Base-by-base conservation (phyloP, 164 flowering plant species). In the Vitis amurensis region DNA sequence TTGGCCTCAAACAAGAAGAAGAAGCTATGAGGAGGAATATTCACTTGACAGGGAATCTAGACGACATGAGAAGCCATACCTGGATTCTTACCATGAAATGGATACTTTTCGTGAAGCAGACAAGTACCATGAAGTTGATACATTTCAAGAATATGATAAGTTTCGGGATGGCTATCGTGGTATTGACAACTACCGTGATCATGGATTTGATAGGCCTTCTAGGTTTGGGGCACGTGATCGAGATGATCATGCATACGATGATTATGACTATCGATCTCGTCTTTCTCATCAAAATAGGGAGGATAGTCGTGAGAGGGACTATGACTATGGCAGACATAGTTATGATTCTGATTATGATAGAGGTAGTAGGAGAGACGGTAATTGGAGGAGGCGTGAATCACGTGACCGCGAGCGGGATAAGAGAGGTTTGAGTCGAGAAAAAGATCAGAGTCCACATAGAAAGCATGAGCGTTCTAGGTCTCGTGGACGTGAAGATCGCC, bases 331-430 rank as follows among this genome's bases (percentile, higher is more conserved):
- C 12, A 82, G 95, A 64, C 83, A 77, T 62, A 84, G 95, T 75
- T 87, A 91, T 84, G 99, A 93, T 82, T 91, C 97, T 69, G 98
- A 95, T 71, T 80, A 89, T 83, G 98, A 95, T 1, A 81, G 90
- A 75, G 86, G 91, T 17, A 79, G 82, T 63, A 82, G 88, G 73
- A 90, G 93, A 80, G 97, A 93, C 50, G 74, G 85, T 70, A 83
- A 70, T 72, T 88, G 93, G 93, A 90, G 87, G 71, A 76, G 90
- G 73, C 98, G 84, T 68, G 92, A 75, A 15, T 94, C 95, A 8
- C 92, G 84, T 68, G 90, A 88, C 16, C 89, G 90, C 44, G 96
- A 88, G 19, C 84, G 88, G 70, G 98, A 92, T 64, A 90, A 78
- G 74, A 86, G 86, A 80, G 51, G 82, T 63, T 44, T 65, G 70